These are phyloP conservation scores for Claviceps paspali DNA, from an alignment of 2,329 filamentous ascomycete genomes.

Conservation along the genomic window DNA sequence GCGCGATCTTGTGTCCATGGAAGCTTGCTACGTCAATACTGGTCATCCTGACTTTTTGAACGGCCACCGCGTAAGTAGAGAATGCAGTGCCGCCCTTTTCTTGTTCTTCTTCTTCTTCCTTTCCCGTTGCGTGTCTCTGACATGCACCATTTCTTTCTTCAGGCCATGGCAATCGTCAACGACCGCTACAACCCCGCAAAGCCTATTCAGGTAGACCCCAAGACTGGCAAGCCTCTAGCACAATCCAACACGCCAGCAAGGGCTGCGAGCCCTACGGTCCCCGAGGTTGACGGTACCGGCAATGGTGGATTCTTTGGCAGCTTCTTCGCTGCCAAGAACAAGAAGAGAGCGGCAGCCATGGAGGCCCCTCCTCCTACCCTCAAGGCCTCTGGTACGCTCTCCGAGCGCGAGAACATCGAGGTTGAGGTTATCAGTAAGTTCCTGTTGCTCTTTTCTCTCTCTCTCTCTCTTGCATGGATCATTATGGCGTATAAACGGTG, in stretches of 20 bases:
- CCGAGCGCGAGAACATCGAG: conserved; percentile 86
- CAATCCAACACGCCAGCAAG: conserved; percentile 50
- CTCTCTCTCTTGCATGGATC: neutral
- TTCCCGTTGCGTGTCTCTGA: neutral
- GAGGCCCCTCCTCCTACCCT: conserved; percentile 83
- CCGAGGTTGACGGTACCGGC: conserved; percentile 29
- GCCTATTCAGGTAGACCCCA: conserved; percentile 91
- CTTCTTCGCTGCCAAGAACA: conserved; percentile 98
- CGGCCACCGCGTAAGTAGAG: conserved; percentile 57
- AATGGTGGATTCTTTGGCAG: conserved; percentile 89
- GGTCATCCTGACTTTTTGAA: conserved; percentile 96
- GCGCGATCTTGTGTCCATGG: conserved; percentile 83
- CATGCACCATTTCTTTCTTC: neutral
- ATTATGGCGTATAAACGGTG: no score
- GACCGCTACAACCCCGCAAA: conserved; percentile 71
- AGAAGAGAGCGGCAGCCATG: conserved; percentile 99
- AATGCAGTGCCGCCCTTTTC: neutral
- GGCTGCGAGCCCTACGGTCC: conserved; percentile 58
- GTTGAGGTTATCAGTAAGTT: conserved; percentile 93
- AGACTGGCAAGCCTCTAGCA: conserved; percentile 89
- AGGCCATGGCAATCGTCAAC: conserved; percentile 96
- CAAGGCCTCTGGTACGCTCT: conserved; percentile 86
- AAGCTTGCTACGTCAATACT: conserved; percentile 95
- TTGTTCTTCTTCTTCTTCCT: no score
- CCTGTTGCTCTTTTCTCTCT: neutral